Percentiles rank a stretch among this genome's conserved stretches.
These are phyloP conservation scores for Schizochytrium sp. DNA, from an alignment of 108 stramenopile genomes.

Conservation along the genomic window DNA sequence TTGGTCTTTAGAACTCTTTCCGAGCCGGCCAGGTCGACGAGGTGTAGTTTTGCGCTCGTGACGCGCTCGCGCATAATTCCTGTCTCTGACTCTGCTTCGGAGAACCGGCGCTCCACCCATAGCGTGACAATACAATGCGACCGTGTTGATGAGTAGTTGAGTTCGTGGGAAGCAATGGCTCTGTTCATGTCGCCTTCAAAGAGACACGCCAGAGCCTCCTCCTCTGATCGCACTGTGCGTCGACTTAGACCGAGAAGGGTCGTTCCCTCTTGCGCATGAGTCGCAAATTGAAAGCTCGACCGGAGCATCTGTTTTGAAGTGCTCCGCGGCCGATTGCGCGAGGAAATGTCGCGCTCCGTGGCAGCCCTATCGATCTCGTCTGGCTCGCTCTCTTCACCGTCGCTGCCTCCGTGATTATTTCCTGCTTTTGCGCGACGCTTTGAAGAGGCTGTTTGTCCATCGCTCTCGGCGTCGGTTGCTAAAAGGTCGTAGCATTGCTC, in stretches of 20 bases:
- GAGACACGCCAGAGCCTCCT: constrained; percentile 32
- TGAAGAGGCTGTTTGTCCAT: too few species aligned
- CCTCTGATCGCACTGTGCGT: neutral
- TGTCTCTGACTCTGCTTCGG: neutral
- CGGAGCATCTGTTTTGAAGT: neutral
- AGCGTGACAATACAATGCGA: constrained; percentile 38
- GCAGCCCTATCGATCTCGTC: neutral
- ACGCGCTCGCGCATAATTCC: neutral
- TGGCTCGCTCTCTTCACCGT: neutral
- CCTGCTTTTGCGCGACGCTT: too few species aligned
- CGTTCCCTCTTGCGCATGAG: neutral
- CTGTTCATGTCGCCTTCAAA: constrained; percentile 30
- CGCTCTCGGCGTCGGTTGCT: neutral
- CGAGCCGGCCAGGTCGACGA: constrained; percentile 37
- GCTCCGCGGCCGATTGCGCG: too few species aligned
- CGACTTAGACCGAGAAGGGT: constrained; percentile 9
- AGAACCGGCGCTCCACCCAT: constrained; percentile 1
- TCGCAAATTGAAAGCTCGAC: constrained; percentile 16
- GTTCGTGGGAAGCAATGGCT: constrained; percentile 39
- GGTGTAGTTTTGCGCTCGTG: constrained; percentile 22
- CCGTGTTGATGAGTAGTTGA: constrained; percentile 34
- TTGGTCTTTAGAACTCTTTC: constrained; percentile 29
- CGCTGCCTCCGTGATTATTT: neutral
- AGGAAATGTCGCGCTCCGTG: neutral
- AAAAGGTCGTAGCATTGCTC: constrained; percentile 36